phyloP scores from a whole-genome alignment of 371 early-diverging fungal species.

The Blakeslea trispora region DNA sequence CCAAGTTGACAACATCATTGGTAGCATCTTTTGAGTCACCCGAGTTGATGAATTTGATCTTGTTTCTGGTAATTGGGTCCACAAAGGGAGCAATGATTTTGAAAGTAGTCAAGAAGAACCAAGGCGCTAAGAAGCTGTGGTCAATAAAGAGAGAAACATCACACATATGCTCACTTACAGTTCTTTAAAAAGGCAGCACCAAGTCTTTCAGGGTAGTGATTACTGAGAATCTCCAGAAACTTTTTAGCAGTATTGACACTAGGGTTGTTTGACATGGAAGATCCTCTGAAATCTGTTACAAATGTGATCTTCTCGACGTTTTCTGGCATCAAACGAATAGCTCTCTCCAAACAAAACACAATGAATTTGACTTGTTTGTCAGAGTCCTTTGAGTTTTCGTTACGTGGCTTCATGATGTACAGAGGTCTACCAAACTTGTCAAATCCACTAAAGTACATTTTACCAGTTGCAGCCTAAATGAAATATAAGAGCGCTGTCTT shows the following conservation, averaged over 20 bases:
- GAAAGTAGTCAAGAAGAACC: slow-evolving; percentile 78
- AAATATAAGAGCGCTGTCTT: neutral
- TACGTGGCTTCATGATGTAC: slow-evolving; percentile 63
- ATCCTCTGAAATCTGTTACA: slow-evolving; percentile 73
- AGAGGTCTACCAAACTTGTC: slow-evolving; percentile 61
- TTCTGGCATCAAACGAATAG: slow-evolving; percentile 69
- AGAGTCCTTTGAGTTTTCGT: slow-evolving; percentile 75
- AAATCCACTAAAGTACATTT: slow-evolving; percentile 73
- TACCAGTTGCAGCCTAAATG: slow-evolving; percentile 66
- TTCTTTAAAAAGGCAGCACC: slow-evolving; percentile 60
- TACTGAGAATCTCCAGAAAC: slow-evolving; percentile 68
- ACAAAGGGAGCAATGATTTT: slow-evolving; percentile 80
- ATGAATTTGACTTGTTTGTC: slow-evolving; percentile 69
- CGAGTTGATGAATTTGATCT: slow-evolving; percentile 75
- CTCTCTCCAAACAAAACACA: slow-evolving; percentile 75
- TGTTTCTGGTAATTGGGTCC: slow-evolving; percentile 82
- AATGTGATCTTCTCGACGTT: slow-evolving; percentile 65
- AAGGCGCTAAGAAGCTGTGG: slow-evolving; percentile 75
- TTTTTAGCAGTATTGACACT: slow-evolving; percentile 66
- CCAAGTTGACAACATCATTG: slow-evolving; percentile 35
- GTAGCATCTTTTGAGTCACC: slow-evolving; percentile 33
- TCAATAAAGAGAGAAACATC: neutral
- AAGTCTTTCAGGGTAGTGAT: slow-evolving; percentile 84
- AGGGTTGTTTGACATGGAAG: slow-evolving; percentile 61
- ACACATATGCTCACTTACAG: slow-evolving; percentile 28